phyloP scores from a whole-genome alignment of 805 yeast species.

The Henningerozyma blattae region DNA sequence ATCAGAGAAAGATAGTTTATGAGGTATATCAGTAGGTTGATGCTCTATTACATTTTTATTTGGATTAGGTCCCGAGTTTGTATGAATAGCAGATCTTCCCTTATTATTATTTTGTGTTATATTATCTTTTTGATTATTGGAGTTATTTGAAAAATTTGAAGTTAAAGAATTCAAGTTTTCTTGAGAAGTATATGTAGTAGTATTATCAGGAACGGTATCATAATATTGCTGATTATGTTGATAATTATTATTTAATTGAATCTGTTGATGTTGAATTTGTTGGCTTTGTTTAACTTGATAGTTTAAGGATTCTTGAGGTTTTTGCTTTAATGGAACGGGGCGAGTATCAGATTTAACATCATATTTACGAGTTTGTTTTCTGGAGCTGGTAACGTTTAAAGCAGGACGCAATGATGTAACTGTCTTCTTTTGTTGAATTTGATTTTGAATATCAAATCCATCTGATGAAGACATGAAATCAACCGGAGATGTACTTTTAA shows the following conservation, averaged over 20 bases:
- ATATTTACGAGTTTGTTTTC: neutral
- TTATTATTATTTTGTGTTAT: no score
- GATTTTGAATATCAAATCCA: neutral
- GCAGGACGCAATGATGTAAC: neutral
- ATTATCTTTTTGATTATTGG: no score
- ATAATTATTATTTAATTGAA: neutral
- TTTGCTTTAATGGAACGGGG: neutral
- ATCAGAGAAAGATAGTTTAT: conserved; percentile 26
- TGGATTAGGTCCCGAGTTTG: no score
- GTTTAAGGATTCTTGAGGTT: neutral
- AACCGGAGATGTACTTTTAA: neutral
- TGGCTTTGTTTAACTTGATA: neutral
- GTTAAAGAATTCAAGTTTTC: no score
- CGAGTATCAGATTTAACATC: neutral
- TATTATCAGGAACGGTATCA: no score
- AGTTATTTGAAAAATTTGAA: no score
- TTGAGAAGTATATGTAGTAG: no score
- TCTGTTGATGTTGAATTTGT: neutral
- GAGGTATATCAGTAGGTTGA: no score
- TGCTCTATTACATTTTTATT: no score
- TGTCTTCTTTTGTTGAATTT: neutral
- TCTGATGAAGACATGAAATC: neutral
- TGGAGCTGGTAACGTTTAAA: neutral
- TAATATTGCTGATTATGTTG: neutral
- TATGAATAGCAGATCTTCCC: no score